A percentile compares a stretch with the other conserved stretches of the same genome.
Conservation (phyloP, 1,139 yeast species). For the Arxiozyma slooffiae region DNA sequence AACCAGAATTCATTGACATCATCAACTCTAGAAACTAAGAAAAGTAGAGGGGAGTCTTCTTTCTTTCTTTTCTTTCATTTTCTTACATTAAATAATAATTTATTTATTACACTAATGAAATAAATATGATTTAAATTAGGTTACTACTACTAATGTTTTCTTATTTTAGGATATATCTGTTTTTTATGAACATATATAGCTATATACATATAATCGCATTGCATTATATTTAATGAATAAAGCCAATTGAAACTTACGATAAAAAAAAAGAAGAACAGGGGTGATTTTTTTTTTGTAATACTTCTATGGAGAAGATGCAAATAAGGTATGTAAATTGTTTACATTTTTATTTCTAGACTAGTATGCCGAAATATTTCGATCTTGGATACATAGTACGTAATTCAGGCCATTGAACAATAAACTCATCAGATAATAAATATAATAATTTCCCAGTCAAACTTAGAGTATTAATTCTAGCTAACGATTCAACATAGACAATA, state of each 20-base stretch:
- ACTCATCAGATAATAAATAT: conserved; percentile 61
- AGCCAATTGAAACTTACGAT: too few species aligned
- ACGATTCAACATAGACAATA: conserved; percentile 74
- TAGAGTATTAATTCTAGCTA: conserved; percentile 70
- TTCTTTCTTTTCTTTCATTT: conserved; percentile 4
- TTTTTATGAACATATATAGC: conserved; percentile 3
- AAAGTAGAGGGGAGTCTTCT: background rate
- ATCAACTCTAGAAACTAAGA: conserved; percentile 77
- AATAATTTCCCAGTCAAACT: conserved; percentile 70
- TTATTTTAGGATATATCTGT: background rate
- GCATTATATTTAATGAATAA: conserved; percentile 1
- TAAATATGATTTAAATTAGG: background rate
- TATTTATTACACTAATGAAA: background rate
- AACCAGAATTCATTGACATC: conserved; percentile 95
- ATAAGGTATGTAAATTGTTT: background rate
- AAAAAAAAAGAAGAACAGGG: too few species aligned
- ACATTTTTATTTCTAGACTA: conserved; percentile 38
- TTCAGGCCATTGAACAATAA: conserved; percentile 85
- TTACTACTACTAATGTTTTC: background rate
- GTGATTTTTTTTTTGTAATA: conserved; percentile 1
- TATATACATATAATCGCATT: background rate
- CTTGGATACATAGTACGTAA: conserved; percentile 43
- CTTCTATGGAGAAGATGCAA: background rate
- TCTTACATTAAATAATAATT: background rate
- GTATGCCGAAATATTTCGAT: conserved; percentile 68